These are phyloP conservation scores for Austroboletus festivus DNA, from an alignment of 768 basidiomycete genomes.

Conservation along the genomic window DNA sequence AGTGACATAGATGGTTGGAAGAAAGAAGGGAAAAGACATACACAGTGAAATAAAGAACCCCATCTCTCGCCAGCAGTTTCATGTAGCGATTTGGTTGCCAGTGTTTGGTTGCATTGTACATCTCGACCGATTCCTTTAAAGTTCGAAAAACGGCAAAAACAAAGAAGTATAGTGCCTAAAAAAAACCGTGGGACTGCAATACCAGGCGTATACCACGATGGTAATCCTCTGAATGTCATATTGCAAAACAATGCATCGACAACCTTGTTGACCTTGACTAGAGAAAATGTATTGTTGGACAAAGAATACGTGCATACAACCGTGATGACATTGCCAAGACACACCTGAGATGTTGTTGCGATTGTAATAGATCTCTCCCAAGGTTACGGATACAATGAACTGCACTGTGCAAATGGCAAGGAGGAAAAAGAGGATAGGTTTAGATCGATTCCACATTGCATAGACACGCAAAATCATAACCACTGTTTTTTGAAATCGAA, in stretches of 20 bases:
- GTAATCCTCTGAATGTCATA: not conserved
- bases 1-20: not conserved
- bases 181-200: not conserved
- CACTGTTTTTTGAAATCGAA: no score
- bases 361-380: not conserved
- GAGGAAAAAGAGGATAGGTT: slow-evolving; percentile 2
- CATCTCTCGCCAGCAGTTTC: slow-evolving; percentile 7
- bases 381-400: not conserved
- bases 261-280: slow-evolving; percentile 1
- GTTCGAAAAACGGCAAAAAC: slow-evolving; percentile 1
- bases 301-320: not conserved
- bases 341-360: slow-evolving; percentile 5
- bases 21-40: not conserved
- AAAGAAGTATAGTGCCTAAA: slow-evolving; percentile 5
- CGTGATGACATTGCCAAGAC: not conserved
- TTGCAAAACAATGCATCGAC: slow-evolving; percentile 1
- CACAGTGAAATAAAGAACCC: slow-evolving; percentile 13
- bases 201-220: not conserved
- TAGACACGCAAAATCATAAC: slow-evolving; percentile 19
- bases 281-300: no score
- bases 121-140: not conserved
- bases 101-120: slow-evolving; percentile 5
- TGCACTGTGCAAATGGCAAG: not conserved
- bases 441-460: slow-evolving; percentile 15
- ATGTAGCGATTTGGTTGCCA: slow-evolving; percentile 8